Evolutionary conservation across 1,284 basidiomycete genomes (phyloP).

Genomic region (Afroboletus lepidellus): DNA sequence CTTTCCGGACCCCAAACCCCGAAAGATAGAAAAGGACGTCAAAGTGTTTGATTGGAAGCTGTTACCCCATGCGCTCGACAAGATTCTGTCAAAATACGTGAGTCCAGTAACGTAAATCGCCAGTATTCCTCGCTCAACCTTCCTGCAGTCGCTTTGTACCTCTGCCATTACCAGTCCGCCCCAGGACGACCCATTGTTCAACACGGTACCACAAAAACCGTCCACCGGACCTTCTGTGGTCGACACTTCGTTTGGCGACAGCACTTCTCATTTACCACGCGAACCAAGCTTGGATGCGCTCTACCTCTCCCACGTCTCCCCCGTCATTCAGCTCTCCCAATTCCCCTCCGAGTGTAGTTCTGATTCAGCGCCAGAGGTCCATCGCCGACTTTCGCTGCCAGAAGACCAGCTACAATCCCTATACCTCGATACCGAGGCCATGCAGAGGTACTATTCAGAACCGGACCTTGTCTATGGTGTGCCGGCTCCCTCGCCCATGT

Average conservation of each 20-base stretch:
- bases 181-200: constrained; percentile 9
- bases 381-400: constrained; percentile 17
- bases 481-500: constrained; percentile 17
- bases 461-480: constrained; percentile 19
- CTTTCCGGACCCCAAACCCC: constrained; percentile 89
- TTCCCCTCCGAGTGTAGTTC: constrained; percentile 21
- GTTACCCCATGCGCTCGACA: constrained; percentile 79
- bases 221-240: not conserved
- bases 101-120: constrained; percentile 34
- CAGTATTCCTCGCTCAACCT: constrained; percentile 4
- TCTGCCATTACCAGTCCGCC: constrained; percentile 8
- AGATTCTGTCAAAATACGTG: constrained; percentile 95
- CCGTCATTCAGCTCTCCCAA: constrained; percentile 11
- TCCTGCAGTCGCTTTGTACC: constrained; percentile 45
- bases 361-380: constrained; percentile 15
- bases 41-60: constrained; percentile 96
- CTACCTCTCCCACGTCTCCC: constrained; percentile 28
- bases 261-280: constrained; percentile 6
- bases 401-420: constrained; percentile 27
- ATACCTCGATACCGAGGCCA: constrained; percentile 24
- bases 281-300: constrained; percentile 20
- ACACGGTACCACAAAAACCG: constrained; percentile 4
- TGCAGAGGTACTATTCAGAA: constrained; percentile 25
- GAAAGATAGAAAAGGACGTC: constrained; percentile 97
- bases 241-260: constrained; percentile 14